Evolutionary conservation across 495 filamentous ascomycete genomes (phyloP).

Genomic region (Paragyromitra xinjiangensis): DNA sequence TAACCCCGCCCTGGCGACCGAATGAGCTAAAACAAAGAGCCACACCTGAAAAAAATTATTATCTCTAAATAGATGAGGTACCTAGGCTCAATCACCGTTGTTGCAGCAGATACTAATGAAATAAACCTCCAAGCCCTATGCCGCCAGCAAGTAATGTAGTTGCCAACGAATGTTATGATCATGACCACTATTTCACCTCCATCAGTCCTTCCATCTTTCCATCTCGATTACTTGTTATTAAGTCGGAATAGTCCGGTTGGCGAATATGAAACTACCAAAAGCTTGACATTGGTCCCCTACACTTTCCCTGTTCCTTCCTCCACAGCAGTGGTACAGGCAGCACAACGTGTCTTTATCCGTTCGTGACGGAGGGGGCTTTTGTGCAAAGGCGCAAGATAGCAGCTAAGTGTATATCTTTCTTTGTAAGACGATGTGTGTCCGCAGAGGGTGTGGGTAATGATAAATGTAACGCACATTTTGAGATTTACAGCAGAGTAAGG

Average conservation of each 20-base stretch:
- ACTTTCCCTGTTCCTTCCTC: neutral
- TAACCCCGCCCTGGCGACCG: too few species aligned
- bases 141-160: too few species aligned
- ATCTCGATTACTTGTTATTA: neutral
- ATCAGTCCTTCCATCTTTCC: neutral
- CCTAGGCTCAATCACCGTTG: too few species aligned
- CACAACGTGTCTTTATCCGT: slow-evolving; percentile 33
- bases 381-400: slow-evolving; percentile 24
- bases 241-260: neutral
- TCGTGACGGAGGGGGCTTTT: slow-evolving; percentile 16
- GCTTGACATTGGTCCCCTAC: neutral
- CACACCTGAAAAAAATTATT: too few species aligned
- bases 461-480: slow-evolving; percentile 33
- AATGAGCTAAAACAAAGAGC: too few species aligned
- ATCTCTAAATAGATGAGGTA: too few species aligned
- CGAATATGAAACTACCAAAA: slow-evolving; percentile 1
- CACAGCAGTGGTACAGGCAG: neutral
- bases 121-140: too few species aligned
- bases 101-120: too few species aligned
- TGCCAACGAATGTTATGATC: neutral
- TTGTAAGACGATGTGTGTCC: slow-evolving; percentile 28
- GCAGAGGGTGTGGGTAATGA: slow-evolving; percentile 30
- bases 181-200: neutral
- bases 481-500: too few species aligned
- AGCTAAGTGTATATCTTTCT: slow-evolving; percentile 15